Evolutionary conservation across 2,329 filamentous ascomycete genomes (phyloP), one percentile per base, ranked within the genome.

Genomic region (Clathrospora elynae): DNA sequence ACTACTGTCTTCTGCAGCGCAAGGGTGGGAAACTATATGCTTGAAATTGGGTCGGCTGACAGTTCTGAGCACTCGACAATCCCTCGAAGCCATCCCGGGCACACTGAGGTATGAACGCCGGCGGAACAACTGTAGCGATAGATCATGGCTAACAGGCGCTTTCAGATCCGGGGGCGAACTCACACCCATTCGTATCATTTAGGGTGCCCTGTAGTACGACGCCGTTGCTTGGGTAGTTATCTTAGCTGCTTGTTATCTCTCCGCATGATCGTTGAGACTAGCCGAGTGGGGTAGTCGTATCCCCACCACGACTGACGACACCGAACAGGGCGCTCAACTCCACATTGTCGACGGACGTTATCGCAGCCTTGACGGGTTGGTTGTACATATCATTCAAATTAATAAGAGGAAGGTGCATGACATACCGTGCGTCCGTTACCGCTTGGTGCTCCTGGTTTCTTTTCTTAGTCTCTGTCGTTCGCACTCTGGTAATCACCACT

Each of bases 1-100:
- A 83, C 38, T 95, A 97, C 70, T 99, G 93, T 68, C 75, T 99
- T 37, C 72, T 97, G 53, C 80, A 81, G 61, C 81, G 82, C 6
- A 42, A 30, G 17, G n/a, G 9, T 26, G 14, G 12, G 13, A 32
- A 28, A 33, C 5, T 4, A 5, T 5, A 23, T 24, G 11, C 14
- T 14, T 19, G 17, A 13, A 20, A 8, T 5, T 6, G 19, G n/a
- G n/a, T n/a, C n/a, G n/a, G n/a, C n/a, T n/a, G n/a, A n/a, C n/a
- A n/a, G n/a, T n/a, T n/a, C 5, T 12, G 7, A 24, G 9, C 11
- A 16, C 18, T 5, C 12, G 13, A 23, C 5, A 23, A 6, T n/a
- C 14, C 20, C 20, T 10, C 20, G 10, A 23, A 23, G 10, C 10
- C 10, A 23, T 10, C 10, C 10, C 10, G 10, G 20, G 24, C 25